Evolutionary conservation across 2,329 filamentous ascomycete species (phyloP).

Genomic region (Aciculosporium take): DNA sequence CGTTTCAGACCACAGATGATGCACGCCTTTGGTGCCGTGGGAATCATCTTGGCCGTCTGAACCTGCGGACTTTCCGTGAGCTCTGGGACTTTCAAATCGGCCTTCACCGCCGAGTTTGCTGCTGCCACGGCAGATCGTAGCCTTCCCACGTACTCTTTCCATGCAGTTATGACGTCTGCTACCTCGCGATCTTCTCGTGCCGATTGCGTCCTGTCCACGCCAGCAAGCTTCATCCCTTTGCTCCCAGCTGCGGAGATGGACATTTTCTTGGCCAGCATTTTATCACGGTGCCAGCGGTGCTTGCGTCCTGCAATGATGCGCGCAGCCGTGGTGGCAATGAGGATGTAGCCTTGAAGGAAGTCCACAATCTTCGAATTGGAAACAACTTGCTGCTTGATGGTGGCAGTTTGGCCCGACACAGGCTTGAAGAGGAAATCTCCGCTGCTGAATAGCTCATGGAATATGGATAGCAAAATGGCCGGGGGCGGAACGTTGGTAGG

Average conservation of each 20-base stretch:
- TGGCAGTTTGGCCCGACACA: constrained; percentile 41
- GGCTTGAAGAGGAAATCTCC: constrained; percentile 54
- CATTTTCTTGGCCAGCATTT: constrained; percentile 73
- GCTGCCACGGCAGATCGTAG: constrained; percentile 58
- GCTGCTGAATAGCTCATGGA: constrained; percentile 55
- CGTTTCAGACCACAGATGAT: constrained; percentile 77
- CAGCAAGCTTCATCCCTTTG: constrained; percentile 82
- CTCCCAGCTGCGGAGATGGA: constrained; percentile 64
- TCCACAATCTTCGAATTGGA: constrained; percentile 45
- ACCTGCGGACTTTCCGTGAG: constrained; percentile 56
- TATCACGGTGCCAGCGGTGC: constrained; percentile 81
- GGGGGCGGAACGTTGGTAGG: constrained; percentile 85
- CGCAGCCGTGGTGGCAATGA: constrained; percentile 53
- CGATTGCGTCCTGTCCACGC: constrained; percentile 72
- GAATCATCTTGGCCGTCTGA: constrained; percentile 54
- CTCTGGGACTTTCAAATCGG: constrained; percentile 49
- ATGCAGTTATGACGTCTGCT: constrained; percentile 58
- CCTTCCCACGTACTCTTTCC: constrained; percentile 62
- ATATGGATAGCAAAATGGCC: constrained; percentile 63
- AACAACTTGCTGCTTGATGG: constrained; percentile 48
- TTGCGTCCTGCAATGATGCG: constrained; percentile 74
- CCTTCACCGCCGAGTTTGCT: constrained; percentile 45
- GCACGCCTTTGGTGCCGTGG: constrained; percentile 62
- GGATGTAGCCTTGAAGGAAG: constrained; percentile 52
- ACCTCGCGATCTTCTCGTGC: constrained; percentile 74